phyloP scores from a whole-genome alignment of 768 basidiomycete species.

The Serendipita indica region DNA sequence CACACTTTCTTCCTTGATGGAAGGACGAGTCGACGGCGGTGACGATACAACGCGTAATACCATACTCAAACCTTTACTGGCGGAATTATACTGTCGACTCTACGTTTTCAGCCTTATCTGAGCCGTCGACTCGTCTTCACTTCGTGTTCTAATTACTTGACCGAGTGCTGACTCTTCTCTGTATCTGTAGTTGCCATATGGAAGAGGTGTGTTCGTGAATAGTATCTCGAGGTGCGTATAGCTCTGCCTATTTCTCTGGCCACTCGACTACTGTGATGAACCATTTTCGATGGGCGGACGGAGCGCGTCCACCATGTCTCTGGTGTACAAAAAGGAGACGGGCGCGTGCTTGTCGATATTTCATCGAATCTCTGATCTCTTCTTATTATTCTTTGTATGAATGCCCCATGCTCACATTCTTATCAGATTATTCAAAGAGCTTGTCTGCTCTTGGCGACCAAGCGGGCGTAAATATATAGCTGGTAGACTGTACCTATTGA shows the following conservation, averaged over 20 bases:
- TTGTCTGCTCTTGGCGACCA: too few relatives aligned
- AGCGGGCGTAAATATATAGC: too few relatives aligned
- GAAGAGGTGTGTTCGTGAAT: too few relatives aligned
- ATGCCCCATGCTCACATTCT: too few relatives aligned
- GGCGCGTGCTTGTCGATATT: slow-evolving; percentile 5
- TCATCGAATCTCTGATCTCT: slow-evolving; percentile 6
- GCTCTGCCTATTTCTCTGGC: too few relatives aligned
- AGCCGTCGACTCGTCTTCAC: neutral
- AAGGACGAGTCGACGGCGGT: neutral
- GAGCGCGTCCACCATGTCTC: neutral
- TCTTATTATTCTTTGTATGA: neutral
- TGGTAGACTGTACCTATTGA: too few relatives aligned
- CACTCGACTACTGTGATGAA: neutral
- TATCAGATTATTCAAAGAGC: too few relatives aligned
- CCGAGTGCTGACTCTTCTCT: neutral
- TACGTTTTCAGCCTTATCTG: slow-evolving; percentile 9
- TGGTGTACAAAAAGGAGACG: neutral
- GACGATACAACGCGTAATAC: slow-evolving; percentile 1
- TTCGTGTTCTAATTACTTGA: neutral
- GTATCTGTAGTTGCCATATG: neutral
- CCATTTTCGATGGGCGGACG: slow-evolving; percentile 8
- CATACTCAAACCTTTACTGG: slow-evolving; percentile 4
- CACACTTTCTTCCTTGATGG: too few relatives aligned
- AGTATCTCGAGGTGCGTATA: too few relatives aligned
- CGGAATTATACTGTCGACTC: slow-evolving; percentile 6